Percentiles rank a stretch among this genome's conserved stretches.
Conservation (phyloP, 257 asterid genomes). For the Fraxinus anomala region DNA sequence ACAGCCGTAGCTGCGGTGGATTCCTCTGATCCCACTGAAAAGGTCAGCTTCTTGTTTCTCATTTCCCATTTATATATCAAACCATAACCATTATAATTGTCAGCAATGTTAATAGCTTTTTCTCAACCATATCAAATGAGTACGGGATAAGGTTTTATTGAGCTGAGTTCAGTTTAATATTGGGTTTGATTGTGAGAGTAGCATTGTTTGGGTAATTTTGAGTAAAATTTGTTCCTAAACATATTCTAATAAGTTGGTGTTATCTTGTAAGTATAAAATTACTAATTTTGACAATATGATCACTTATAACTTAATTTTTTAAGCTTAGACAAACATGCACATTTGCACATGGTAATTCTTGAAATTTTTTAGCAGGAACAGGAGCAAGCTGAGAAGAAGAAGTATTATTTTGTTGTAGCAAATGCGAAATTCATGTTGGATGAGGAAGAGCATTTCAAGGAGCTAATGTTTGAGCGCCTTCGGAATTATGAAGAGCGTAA, state of each 20-base stretch:
- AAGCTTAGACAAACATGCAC: not conserved
- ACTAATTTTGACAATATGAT: not conserved
- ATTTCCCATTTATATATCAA: slow-evolving; percentile 1
- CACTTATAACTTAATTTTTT: not conserved
- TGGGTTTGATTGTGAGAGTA: not conserved
- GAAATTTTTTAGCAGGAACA: slow-evolving; percentile 33
- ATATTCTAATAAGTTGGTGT: not conserved
- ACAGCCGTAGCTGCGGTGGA: slow-evolving; percentile 74
- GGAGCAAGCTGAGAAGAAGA: slow-evolving; percentile 54
- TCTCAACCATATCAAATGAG: not conserved
- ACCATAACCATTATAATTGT: not conserved
- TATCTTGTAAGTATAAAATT: not conserved
- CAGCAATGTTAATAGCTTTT: not conserved
- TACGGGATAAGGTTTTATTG: not conserved
- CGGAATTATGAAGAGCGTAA: slow-evolving; percentile 61
- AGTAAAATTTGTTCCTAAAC: not conserved
- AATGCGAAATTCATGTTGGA: slow-evolving; percentile 97
- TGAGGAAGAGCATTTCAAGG: slow-evolving; percentile 98
- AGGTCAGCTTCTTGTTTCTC: slow-evolving; percentile 40
- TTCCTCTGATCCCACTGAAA: slow-evolving; percentile 60
- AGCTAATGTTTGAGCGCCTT: slow-evolving; percentile 72
- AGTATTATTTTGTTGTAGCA: slow-evolving; percentile 80
- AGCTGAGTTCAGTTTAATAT: not conserved
- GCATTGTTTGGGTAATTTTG: not conserved
- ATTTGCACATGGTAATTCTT: slow-evolving; percentile 15